Evolutionary conservation across 2,329 filamentous ascomycete genomes (phyloP), one percentile per base, ranked within the genome.

Genomic region (Chaetomium sp.): DNA sequence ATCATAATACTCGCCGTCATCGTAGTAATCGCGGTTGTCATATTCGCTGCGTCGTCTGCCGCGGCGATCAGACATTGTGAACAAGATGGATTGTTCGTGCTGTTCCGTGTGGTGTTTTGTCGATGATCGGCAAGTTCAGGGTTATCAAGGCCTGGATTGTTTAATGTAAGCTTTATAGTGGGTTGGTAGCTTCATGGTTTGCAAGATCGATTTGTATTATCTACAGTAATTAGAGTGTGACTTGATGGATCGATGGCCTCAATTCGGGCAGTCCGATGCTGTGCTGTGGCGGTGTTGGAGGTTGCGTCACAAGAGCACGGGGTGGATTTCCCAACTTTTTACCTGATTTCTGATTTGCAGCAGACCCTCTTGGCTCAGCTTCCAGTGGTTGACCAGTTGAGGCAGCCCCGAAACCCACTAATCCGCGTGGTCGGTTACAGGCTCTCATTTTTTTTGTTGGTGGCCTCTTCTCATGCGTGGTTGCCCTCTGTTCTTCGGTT

Each of bases 11-110:
- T 21, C 2, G 25, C 12, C 16, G 25, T 29, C 19, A 23, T 47
- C 25, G 56, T 58, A 33, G 27, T 33, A 23, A 25, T 54, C 51
- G 21, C 25, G 27, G 51, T 54, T 54, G 27, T 57, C 33, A 33
- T 54, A 27, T 4, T 54, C 19, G 42, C 25, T 49, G 45, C 42
- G 45, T 59, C 27, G 13, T 57, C 56, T 47, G 25, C 38, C 57
- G 45, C 45, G 57, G 57, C 35, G 59, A 47, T 62, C 57, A 4
- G 58, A 49, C 62, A 65, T 70, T 6, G 33, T 64, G 25, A 10
- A 13, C 21, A 27, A 23, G 13, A 12, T 54, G 59, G 25, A 55
- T 21, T 9, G 31, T 23, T 50, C 56, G 25, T 31, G 31, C 4
- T 47, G 16, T 53, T 12, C 6, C 5, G 6, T 57, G 54, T 42